These are phyloP conservation scores for Sugiyamaella marilandica DNA, from an alignment of 805 yeast species.

Conservation along the genomic window DNA sequence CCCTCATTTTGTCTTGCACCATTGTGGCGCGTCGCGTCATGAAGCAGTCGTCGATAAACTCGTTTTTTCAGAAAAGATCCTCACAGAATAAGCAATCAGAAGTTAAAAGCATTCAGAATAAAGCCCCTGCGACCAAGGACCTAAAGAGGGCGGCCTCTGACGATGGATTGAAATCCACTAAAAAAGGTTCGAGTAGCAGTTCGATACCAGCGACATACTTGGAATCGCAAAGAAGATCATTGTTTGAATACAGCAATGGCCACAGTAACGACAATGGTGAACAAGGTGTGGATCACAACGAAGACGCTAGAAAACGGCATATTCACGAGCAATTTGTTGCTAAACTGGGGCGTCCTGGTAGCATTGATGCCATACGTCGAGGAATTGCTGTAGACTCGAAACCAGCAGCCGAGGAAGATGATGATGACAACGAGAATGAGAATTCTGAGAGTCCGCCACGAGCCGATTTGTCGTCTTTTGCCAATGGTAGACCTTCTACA, in stretches of 20 bases:
- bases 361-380: conserved; percentile 10
- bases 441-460: neutral
- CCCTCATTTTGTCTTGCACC: too few relatives aligned
- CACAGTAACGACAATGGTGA: neutral
- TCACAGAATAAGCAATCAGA: neutral
- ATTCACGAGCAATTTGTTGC: conserved; percentile 7
- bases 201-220: neutral
- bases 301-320: neutral
- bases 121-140: neutral
- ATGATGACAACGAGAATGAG: neutral
- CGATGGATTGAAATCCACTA: too few relatives aligned
- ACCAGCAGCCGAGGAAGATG: neutral
- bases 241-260: neutral
- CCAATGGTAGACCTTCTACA: neutral
- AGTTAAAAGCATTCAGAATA: neutral
- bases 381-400: neutral
- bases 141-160: neutral
- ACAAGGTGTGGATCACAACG: neutral
- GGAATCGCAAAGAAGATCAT: neutral
- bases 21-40: neutral
- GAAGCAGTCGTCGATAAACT: conserved; percentile 2
- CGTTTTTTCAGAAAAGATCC: conserved; percentile 2
- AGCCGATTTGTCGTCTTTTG: neutral
- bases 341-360: conserved; percentile 13
- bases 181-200: neutral